Base-by-base conservation (phyloP, 2,329 filamentous ascomycete species). In the Pseudomassariella vexata region DNA sequence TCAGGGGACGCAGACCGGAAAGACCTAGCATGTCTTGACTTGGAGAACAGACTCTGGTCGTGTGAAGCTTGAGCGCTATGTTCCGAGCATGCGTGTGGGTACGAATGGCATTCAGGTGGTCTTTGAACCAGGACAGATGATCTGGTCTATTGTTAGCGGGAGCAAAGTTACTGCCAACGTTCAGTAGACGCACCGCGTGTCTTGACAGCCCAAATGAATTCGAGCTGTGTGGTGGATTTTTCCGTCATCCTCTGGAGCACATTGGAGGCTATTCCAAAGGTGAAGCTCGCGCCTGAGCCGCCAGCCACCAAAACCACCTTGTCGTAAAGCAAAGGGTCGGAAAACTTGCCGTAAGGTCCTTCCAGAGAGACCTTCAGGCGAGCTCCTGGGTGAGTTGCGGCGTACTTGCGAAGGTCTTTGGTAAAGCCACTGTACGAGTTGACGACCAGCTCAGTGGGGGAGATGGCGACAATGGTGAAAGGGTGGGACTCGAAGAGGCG, bases 271-370 rank as follows among this genome's bases (percentile, higher is more conserved):
- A 71, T 51, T 5, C 67, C 67, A 36, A 71, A 69, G 0, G 66
- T 68, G 47, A 79, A 81, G 19, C 68, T 77, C 2, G 71, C 76
- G 3, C 77, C 76, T 30, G 72, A 74, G 5, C 76, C 77, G 9
- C 76, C 76, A 4, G 73, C 72, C 22, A 80, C 60, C 24, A 80
- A 54, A n/a, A 80, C 56, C 6, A 77, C 59, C 40, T 69, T 71
- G 47, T 79, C 70, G 38, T 64, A 73, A 10, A 61, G 53, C 32
- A 63, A 58, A 1, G 71, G 65, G 35, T 74, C 60, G 0, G 73
- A 73, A 16, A 71, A 56, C 1, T 64, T 65, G 17, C 76, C 76
- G 35, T 80, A 80, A 0, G 76, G 66, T 0, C 76, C 75, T 36
- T 80, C 74, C 2, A 75, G 60, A 0, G 73, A 76, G 0, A 68